phyloP scores from a whole-genome alignment of 2,329 filamentous ascomycete genomes.

The Fusarium devonianum region DNA sequence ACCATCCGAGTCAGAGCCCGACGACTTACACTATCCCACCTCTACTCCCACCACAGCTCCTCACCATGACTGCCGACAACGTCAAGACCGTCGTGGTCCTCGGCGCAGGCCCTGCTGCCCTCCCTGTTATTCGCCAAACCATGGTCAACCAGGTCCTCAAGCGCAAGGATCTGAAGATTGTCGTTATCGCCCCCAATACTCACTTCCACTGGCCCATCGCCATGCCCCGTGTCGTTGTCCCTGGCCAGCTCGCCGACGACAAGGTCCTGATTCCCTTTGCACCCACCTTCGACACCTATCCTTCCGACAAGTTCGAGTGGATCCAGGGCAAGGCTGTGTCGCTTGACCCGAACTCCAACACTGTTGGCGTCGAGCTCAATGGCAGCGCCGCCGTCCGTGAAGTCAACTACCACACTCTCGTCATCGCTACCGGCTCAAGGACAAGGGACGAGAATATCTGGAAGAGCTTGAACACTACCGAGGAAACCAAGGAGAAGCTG shows the following conservation, averaged over 20 bases:
- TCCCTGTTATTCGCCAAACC: constrained; percentile 59
- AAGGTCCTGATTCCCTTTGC: constrained; percentile 47
- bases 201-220: constrained; percentile 60
- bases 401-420: constrained; percentile 58
- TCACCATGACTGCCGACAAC: constrained; percentile 27
- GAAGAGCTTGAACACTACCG: constrained; percentile 54
- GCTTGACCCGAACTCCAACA: constrained; percentile 52
- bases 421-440: constrained; percentile 63
- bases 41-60: not conserved
- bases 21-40: constrained; percentile 6
- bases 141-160: constrained; percentile 53
- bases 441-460: constrained; percentile 56
- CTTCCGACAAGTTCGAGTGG: constrained; percentile 58
- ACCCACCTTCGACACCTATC: constrained; percentile 58
- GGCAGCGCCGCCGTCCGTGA: constrained; percentile 44
- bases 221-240: constrained; percentile 56
- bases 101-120: constrained; percentile 56
- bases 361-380: constrained; percentile 51
- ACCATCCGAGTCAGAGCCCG: not conserved
- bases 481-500: constrained; percentile 52
- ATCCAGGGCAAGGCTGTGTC: constrained; percentile 56
- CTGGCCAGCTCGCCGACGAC: constrained; percentile 54
- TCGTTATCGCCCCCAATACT: constrained; percentile 56
- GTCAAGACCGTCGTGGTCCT: constrained; percentile 57
- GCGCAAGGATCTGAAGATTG: constrained; percentile 51